A percentile compares a stretch with the other conserved stretches of the same genome.
These are phyloP conservation scores for Sarocladiaceae sp. DNA, from an alignment of 2,329 filamentous ascomycete genomes.

Conservation along the genomic window DNA sequence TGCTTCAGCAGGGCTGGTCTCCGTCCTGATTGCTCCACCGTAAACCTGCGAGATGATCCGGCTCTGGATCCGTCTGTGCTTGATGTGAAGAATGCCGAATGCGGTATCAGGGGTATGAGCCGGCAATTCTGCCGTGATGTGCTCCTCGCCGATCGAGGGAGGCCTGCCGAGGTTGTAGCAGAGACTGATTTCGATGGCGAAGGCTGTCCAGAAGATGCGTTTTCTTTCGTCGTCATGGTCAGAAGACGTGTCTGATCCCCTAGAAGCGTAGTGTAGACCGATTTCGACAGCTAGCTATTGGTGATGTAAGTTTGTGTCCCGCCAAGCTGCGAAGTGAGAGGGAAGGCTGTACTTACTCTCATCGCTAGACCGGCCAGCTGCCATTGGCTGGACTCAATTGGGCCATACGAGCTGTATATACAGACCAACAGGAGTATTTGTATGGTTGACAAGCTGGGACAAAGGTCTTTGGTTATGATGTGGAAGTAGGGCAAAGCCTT, in stretches of 20 bases:
- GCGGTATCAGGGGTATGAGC: neutral
- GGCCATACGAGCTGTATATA: constrained; percentile 11
- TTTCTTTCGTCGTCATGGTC: constrained; percentile 9
- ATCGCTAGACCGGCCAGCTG: neutral
- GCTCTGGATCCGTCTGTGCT: neutral
- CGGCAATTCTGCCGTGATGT: neutral
- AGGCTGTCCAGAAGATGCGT: constrained; percentile 11
- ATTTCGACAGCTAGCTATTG: neutral
- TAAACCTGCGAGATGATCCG: neutral
- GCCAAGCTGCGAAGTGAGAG: neutral
- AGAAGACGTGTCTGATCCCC: neutral
- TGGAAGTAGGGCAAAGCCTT: neutral
- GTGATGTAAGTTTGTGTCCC: neutral
- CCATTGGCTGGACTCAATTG: neutral
- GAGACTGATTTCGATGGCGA: constrained; percentile 11
- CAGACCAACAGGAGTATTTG: constrained; percentile 5
- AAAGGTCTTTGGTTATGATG: neutral
- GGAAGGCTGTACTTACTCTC: neutral
- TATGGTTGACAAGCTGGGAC: neutral
- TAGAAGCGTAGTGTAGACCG: neutral
- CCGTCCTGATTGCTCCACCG: too few relatives aligned
- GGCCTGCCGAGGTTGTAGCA: constrained; percentile 12
- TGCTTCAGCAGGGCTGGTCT: too few relatives aligned
- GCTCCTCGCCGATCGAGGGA: neutral
- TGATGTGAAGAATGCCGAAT: neutral